Percentiles rank a stretch among this genome's conserved stretches.
These are phyloP conservation scores for Hydrangea macrophylla DNA, from an alignment of 148 eudicot genomes.

Conservation along the genomic window DNA sequence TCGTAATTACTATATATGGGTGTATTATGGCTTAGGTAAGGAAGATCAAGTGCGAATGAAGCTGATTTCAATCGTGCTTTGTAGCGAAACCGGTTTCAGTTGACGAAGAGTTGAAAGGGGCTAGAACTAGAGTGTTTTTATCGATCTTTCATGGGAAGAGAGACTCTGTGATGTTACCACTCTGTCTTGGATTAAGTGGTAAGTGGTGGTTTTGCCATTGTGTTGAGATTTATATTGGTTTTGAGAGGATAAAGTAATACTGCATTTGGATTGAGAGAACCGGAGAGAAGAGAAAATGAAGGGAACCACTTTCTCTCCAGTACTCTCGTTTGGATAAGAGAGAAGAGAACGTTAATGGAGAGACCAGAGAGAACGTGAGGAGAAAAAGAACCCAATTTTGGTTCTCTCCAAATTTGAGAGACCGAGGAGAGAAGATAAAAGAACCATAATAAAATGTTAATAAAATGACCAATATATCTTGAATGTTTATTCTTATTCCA, in stretches of 20 bases:
- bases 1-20: conserved; percentile 1
- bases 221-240: conserved; percentile 18
- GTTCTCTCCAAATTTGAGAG: no score
- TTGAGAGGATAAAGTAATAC: conserved; percentile 16
- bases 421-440: no score
- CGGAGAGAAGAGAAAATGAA: no score
- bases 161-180: not conserved
- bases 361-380: no score
- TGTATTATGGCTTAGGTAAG: conserved; percentile 27
- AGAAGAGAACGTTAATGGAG: no score
- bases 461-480: no score
- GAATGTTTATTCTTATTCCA: no score
- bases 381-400: no score
- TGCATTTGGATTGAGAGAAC: no score
- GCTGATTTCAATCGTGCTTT: conserved; percentile 33
- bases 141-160: conserved; percentile 4
- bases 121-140: conserved; percentile 2
- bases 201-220: not conserved
- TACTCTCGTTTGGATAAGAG: no score
- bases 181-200: not conserved
- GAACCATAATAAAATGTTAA: no score
- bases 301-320: no score
- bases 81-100: conserved; percentile 41
- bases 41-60: conserved; percentile 35
- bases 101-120: conserved; percentile 25